A percentile compares a stretch with the other conserved stretches of the same genome.
Evolutionary conservation across 805 yeast species (phyloP).

Genomic region (Saccharomycodes ludwigii): DNA sequence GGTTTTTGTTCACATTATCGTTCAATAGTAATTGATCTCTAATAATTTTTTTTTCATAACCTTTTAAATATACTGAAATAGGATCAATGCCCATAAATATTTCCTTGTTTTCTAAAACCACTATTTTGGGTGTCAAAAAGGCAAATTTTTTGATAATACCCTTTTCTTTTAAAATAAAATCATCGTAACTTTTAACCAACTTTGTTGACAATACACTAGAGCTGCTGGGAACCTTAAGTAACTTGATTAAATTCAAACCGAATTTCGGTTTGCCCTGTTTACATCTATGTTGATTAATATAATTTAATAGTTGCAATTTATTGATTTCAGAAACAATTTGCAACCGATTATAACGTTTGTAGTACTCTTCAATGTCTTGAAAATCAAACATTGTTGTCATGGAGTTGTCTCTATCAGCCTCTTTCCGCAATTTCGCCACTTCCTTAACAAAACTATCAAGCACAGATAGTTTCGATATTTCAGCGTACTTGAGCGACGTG

Average conservation of each 20-base stretch:
- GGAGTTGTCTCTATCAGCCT: constrained; percentile 7
- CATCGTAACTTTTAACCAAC: constrained; percentile 28
- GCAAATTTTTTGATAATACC: constrained; percentile 62
- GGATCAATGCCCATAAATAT: constrained; percentile 34
- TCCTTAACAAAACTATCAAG: constrained; percentile 32
- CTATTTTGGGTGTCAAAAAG: constrained; percentile 80
- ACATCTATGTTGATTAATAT: constrained; percentile 57
- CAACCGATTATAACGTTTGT: constrained; percentile 39
- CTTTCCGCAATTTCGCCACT: constrained; percentile 28
- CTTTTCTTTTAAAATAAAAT: constrained; percentile 30
- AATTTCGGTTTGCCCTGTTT: constrained; percentile 52
- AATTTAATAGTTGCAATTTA: constrained; percentile 40
- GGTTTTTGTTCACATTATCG: no score
- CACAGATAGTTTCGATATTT: constrained; percentile 34
- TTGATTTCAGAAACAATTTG: constrained; percentile 42
- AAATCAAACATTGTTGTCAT: constrained; percentile 14
- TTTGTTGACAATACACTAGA: no score
- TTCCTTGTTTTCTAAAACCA: constrained; percentile 58
- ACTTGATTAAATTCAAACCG: constrained; percentile 44
- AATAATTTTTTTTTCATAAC: no score
- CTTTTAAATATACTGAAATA: no score
- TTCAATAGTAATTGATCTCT: no score
- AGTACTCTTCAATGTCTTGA: constrained; percentile 42
- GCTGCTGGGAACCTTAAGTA: constrained; percentile 30
- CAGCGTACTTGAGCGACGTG: constrained; percentile 30